Evolutionary conservation across 768 basidiomycete species (phyloP), one percentile per base, ranked within the genome.

Genomic region (Tricholomella constricta): DNA sequence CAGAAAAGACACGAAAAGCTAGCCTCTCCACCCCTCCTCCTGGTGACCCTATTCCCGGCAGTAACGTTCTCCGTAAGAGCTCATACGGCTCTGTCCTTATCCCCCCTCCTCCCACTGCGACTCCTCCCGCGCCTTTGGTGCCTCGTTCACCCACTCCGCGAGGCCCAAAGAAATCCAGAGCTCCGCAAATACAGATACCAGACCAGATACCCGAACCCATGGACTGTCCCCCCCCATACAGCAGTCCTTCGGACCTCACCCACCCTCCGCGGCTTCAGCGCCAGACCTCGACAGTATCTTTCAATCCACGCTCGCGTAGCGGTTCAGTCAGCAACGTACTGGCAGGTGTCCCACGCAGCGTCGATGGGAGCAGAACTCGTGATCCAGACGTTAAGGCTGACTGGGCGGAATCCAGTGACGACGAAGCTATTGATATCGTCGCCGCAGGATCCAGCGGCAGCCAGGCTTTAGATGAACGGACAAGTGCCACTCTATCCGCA

Each of bases 331-430:
- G 73, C 54, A 79, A 85, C 62, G 80, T 89, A 12, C 71, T 91
- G 12, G 78, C 80, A 27, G 72, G 79, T 36, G 71, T 77, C 44
- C 65, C 74, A 51, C 71, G 77, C 37, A 58, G 70, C 37, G 62
- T 67, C 46, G 66, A 72, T 27, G 62, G 63, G 14, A 62, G 65
- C 15, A 64, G 71, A 55, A 56, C 64, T 12, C 69, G 68, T 43
- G 76, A 77, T 63, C 65, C 72, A 14, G 80, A 80, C 57, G 54
- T 69, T 7, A 86, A 86, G 63, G 73, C 65, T 51, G 79, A 94
- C 61, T 91, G 93, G 91, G 74, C 81, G 50, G 84, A 90, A 65
- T 83, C 81, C 5, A 92, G 90, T 59, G 91, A 94, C 56, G 91
- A 94, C 49, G 91, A 94, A 67, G 91, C 90, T 12, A 90, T 94